These are phyloP conservation scores for Fusarium pseudocircinatum DNA, from an alignment of 2,329 filamentous ascomycete genomes.

Conservation along the genomic window DNA sequence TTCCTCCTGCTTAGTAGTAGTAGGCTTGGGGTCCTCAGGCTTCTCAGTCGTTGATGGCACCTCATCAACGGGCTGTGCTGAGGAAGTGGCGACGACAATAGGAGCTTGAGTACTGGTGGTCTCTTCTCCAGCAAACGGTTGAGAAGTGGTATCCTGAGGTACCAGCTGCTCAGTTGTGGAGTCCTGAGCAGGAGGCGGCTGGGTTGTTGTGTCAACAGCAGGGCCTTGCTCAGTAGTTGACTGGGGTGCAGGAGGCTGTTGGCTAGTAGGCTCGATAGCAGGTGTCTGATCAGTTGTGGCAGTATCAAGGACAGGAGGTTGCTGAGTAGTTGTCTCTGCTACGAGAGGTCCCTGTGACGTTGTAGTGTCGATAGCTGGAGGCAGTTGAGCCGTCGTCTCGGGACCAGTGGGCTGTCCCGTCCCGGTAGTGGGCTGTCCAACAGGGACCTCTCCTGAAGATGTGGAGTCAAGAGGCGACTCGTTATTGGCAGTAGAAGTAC, in stretches of 20 bases:
- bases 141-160: background rate
- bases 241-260: background rate
- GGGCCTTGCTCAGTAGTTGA: background rate
- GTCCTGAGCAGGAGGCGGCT: background rate
- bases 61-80: background rate
- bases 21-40: background rate
- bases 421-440: background rate
- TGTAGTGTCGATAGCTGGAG: background rate
- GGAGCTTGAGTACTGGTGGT: background rate
- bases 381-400: background rate
- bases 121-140: background rate
- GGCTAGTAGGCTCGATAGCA: background rate
- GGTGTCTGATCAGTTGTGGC: background rate
- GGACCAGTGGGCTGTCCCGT: background rate
- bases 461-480: background rate
- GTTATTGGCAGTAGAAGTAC: background rate
- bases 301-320: background rate
- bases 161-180: background rate
- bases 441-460: background rate
- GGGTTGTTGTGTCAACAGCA: background rate
- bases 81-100: background rate
- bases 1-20: background rate
- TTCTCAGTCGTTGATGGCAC: background rate
- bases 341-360: background rate
- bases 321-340: background rate